Evolutionary conservation across 2,329 filamentous ascomycete genomes (phyloP), one percentile per base, ranked within the genome.

Genomic region (Fonsecaea erecta): DNA sequence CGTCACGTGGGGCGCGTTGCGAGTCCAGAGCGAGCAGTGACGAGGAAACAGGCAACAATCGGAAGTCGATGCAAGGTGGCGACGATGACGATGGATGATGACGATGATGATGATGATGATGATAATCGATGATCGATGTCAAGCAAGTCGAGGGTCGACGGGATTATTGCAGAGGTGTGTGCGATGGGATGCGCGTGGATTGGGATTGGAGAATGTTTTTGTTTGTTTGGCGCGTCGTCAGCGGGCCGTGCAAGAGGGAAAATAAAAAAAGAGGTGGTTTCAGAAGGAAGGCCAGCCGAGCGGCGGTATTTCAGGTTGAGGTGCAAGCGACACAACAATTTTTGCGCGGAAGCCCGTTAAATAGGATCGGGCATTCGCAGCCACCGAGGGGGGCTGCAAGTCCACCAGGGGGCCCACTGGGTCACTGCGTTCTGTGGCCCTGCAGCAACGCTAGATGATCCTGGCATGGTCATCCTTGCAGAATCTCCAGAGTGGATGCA

Each of bases 331-430:
- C 43, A 48, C 43, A 48, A 48, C 43, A 48, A 48, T 24, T 24
- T 48, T 48, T 48, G 43, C 43, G 43, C 43, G 43, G 43, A 48
- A 48, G 43, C 43, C 43, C n/a, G 43, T 48, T 48, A 48, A 48
- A 48, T 48, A 48, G 43, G 43, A 48, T 48, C 43, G 43, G 43
- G 43, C 43, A 48, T 48, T 48, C 43, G 43, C 43, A 48, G 43
- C 43, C 43, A 48, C 43, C 43, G 43, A 48, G 43, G 43, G 43
- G 43, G 37, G 37, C 14, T 48, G 43, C 43, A 48, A 48, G 43
- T 24, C 43, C 43, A 48, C 18, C 43, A 24, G 8, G 43, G 24
- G 8, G 43, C 21, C 43, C 43, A 48, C 43, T 24, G n/a, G n/a
- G n/a, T 14, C 16, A 21, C n/a, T 43, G 43, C 43, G 18, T 9